These are phyloP conservation scores for Mucor piriformis DNA, from an alignment of 371 early-diverging fungal genomes.

Conservation along the genomic window DNA sequence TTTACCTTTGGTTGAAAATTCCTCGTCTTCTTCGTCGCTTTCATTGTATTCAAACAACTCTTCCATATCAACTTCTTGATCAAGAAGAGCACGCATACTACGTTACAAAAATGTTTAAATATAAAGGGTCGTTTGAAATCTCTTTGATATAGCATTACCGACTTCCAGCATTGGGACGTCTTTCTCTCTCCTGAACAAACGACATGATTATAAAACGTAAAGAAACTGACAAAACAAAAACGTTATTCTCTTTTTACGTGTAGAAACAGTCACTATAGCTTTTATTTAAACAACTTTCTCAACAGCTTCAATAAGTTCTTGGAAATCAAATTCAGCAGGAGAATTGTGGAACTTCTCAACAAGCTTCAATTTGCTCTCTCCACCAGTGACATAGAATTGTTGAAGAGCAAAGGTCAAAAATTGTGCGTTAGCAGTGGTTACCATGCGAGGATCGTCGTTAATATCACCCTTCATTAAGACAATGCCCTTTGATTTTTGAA, in stretches of 20 bases:
- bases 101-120: background rate
- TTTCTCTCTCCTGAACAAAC: slow-evolving; percentile 53
- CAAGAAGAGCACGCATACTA: slow-evolving; percentile 60
- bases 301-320: slow-evolving; percentile 68
- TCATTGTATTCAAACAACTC: slow-evolving; percentile 61
- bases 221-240: background rate
- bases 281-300: slow-evolving; percentile 54
- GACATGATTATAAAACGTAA: slow-evolving; percentile 33
- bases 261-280: background rate
- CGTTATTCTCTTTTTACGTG: background rate
- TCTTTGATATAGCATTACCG: slow-evolving; percentile 40
- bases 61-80: slow-evolving; percentile 64
- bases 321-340: slow-evolving; percentile 79
- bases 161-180: slow-evolving; percentile 63
- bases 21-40: slow-evolving; percentile 60
- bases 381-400: slow-evolving; percentile 87
- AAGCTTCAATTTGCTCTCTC: slow-evolving; percentile 63
- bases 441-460: slow-evolving; percentile 54
- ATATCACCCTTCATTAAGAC: slow-evolving; percentile 92
- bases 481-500: slow-evolving; percentile 75
- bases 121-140: background rate
- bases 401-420: slow-evolving; percentile 83
- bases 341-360: slow-evolving; percentile 79
- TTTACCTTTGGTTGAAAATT: slow-evolving; percentile 48
- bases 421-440: slow-evolving; percentile 80